Evolutionary conservation across 345 rosid genomes (phyloP).

Genomic region (Odontarrhena argentea): DNA sequence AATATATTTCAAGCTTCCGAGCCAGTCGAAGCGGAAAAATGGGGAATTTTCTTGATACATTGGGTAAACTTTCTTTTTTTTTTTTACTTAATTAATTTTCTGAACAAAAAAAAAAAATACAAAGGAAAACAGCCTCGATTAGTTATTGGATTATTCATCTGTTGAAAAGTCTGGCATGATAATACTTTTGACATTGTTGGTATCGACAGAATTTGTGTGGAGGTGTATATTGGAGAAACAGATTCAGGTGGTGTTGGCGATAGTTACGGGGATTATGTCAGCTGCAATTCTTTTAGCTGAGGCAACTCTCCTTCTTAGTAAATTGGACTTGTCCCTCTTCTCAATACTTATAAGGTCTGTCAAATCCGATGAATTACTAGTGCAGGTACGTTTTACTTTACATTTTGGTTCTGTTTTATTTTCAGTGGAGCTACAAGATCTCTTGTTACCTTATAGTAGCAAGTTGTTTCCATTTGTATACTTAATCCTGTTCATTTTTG

Average conservation of each 20-base stretch:
- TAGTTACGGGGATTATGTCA: slow-evolving; percentile 75
- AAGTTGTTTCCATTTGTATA: background rate
- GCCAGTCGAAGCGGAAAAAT: slow-evolving; percentile 62
- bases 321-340: slow-evolving; percentile 87
- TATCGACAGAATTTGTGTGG: slow-evolving; percentile 84
- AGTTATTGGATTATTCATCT: slow-evolving; percentile 14
- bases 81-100: background rate
- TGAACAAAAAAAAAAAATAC: background rate
- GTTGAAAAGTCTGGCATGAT: slow-evolving; percentile 20
- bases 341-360: slow-evolving; percentile 84
- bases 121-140: slow-evolving; percentile 4
- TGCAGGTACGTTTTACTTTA: slow-evolving; percentile 55
- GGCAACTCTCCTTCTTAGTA: slow-evolving; percentile 81
- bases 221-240: slow-evolving; percentile 74
- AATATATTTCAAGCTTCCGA: slow-evolving; percentile 88
- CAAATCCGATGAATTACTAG: slow-evolving; percentile 68
- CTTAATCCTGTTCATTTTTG: slow-evolving; percentile 22
- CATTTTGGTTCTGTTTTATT: slow-evolving; percentile 2
- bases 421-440: background rate
- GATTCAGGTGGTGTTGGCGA: slow-evolving; percentile 66
- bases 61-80: slow-evolving; percentile 51
- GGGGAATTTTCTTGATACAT: slow-evolving; percentile 67
- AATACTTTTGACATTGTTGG: slow-evolving; percentile 26
- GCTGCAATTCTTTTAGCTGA: slow-evolving; percentile 98
- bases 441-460: background rate